Evolutionary conservation across 2,329 filamentous ascomycete genomes (phyloP), one percentile per base, ranked within the genome.

Genomic region (Aspergillaceae sp.): DNA sequence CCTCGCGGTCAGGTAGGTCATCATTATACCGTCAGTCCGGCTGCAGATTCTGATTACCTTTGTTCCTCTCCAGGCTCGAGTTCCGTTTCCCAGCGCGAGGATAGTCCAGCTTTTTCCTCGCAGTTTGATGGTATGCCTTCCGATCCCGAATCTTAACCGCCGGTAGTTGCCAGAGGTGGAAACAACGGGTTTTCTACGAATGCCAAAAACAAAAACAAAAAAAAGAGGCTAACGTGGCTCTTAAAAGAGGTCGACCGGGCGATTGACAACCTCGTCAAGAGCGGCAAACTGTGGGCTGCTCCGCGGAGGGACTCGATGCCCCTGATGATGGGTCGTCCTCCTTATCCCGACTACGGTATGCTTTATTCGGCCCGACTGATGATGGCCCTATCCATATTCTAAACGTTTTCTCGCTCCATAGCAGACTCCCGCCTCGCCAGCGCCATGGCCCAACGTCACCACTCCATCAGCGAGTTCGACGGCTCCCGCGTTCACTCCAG

Each of bases 251-350:
- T 98, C 60, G 92, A 97, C 56, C 85, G 91, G 65, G 91, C 91
- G 57, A 83, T 91, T 62, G 92, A 97, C 63, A 97, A 97, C 69
- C 79, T 98, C 50, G 79, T 91, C 62, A 97, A 97, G 78, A 95
- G 90, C 67, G 90, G 90, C 62, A 97, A 97, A 76, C 83, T 90
- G 72, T 92, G 91, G 70, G 75, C 75, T 61, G 79, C 66, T 49
- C 64, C 67, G 45, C 87, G 92, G 69, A 86, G 90, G 77, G 87
- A 95, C 72, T 94, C 82, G 48, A 77, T 83, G 78, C 78, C 80
- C 56, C 72, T 80, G 66, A 74, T 80, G 70, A 76, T 77, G 66
- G 74, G 72, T 55, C 74, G 75, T 60, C 76, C 19, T 19, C 19
- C 70, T 44, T 80, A 75, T 62, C 69, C 74, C 54, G 78, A 81